Conservation (phyloP, 495 filamentous ascomycete genomes). For the Mytilinidion resinicola region DNA sequence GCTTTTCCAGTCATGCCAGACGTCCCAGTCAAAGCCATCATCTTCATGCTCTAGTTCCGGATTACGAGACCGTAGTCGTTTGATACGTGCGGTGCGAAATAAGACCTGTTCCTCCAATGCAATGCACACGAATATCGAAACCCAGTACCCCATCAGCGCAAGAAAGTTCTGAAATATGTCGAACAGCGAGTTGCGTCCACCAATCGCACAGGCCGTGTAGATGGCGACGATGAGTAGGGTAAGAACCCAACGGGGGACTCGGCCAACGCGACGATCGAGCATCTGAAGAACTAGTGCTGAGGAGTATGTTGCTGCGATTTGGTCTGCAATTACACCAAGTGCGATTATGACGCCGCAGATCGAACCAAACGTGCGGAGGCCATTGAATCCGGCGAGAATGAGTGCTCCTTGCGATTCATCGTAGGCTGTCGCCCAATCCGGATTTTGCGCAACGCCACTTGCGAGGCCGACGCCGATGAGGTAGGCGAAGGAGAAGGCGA, state of each 20-base stretch:
- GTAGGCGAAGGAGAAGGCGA: conserved; percentile 18
- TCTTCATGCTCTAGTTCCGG: conserved; percentile 21
- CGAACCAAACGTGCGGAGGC: conserved; percentile 20
- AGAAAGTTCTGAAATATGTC: conserved; percentile 68
- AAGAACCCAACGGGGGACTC: conserved; percentile 53
- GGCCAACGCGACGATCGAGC: conserved; percentile 14
- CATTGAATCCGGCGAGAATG: conserved; percentile 12
- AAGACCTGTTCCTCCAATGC: conserved; percentile 57
- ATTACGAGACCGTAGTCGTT: neutral
- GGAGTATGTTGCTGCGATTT: conserved; percentile 19
- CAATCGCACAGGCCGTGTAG: conserved; percentile 58
- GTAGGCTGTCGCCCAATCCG: conserved; percentile 22
- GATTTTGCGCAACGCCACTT: conserved; percentile 18
- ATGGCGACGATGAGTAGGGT: conserved; percentile 54
- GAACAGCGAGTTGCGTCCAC: conserved; percentile 53
- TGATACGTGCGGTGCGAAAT: conserved; percentile 40
- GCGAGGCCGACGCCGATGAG: conserved; percentile 27
- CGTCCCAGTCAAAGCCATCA: conserved; percentile 51
- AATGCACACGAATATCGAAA: conserved; percentile 49
- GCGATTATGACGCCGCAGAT: conserved; percentile 25
- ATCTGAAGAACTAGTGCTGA: conserved; percentile 23
- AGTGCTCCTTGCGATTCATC: conserved; percentile 28
- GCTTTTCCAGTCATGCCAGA: conserved; percentile 53
- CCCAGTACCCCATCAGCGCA: conserved; percentile 71
- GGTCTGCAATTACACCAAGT: conserved; percentile 21